Evolutionary conservation across 2,329 filamentous ascomycete genomes (phyloP).

Genomic region (Tolypocladium pustulatum): DNA sequence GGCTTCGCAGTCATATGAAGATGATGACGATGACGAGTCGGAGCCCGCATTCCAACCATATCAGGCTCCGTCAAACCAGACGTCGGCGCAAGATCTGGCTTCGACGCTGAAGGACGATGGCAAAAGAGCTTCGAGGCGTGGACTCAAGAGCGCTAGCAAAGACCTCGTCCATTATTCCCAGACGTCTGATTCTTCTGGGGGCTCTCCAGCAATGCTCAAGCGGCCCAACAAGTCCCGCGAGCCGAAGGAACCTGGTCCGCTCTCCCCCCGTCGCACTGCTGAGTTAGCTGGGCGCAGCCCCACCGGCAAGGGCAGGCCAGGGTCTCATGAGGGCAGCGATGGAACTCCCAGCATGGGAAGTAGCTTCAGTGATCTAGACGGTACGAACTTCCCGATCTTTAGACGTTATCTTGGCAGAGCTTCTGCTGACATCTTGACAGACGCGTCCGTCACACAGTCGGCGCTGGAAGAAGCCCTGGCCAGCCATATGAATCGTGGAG

Average conservation of each 20-base stretch:
- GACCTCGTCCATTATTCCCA: slow-evolving; percentile 35
- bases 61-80: slow-evolving; percentile 22
- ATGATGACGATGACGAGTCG: slow-evolving; percentile 45
- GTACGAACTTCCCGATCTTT: slow-evolving; percentile 24
- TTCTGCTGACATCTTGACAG: slow-evolving; percentile 24
- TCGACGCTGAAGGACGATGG: slow-evolving; percentile 41
- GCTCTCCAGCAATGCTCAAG: slow-evolving; percentile 34
- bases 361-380: slow-evolving; percentile 78
- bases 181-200: slow-evolving; percentile 53
- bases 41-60: slow-evolving; percentile 47
- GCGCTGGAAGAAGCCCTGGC: slow-evolving; percentile 69
- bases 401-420: neutral
- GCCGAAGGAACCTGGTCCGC: slow-evolving; percentile 28
- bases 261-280: slow-evolving; percentile 48
- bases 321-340: slow-evolving; percentile 55
- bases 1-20: slow-evolving; percentile 25
- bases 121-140: slow-evolving; percentile 20
- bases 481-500: slow-evolving; percentile 33
- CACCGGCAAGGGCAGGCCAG: slow-evolving; percentile 34
- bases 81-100: slow-evolving; percentile 33
- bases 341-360: slow-evolving; percentile 74
- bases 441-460: slow-evolving; percentile 71
- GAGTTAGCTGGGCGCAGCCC: slow-evolving; percentile 49
- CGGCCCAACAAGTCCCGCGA: slow-evolving; percentile 20
- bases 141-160: slow-evolving; percentile 17